Conservation (phyloP, 2,329 filamentous ascomycete genomes). For the Verticillium nubilum region DNA sequence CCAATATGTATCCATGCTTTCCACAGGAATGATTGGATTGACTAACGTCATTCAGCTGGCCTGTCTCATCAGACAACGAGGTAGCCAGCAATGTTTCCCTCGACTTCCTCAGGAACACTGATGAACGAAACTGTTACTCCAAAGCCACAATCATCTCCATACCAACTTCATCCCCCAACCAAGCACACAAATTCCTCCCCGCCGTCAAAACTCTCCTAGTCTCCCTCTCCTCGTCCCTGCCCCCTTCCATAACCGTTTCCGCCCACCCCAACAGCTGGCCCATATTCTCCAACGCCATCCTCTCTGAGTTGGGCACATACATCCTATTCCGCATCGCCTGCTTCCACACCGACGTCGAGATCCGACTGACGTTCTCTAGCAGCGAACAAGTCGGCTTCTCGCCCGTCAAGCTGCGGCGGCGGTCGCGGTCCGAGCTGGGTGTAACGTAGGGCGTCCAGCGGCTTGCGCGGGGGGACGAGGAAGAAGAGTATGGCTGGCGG, state of each 20-base stretch:
- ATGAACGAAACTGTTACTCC: no score
- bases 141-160: background rate
- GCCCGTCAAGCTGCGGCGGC: background rate
- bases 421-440: background rate
- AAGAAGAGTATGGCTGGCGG: background rate
- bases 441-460: background rate
- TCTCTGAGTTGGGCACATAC: conserved; percentile 21
- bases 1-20: no score
- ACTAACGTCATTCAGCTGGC: no score
- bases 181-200: conserved; percentile 17
- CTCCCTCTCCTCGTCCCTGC: background rate
- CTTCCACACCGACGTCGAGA: conserved; percentile 24
- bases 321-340: conserved; percentile 22
- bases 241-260: conserved; percentile 18
- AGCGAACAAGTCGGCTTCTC: conserved; percentile 16
- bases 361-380: conserved; percentile 21
- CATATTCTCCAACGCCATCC: conserved; percentile 21
- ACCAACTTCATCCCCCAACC: conserved; percentile 12
- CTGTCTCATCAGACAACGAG: no score
- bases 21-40: no score
- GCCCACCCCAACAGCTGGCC: conserved; percentile 20
- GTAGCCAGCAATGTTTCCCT: no score
- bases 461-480: background rate
- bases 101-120: no score
- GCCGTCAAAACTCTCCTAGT: conserved; percentile 10